Evolutionary conservation across 306 rosid genomes (phyloP).

Genomic region (Cucumis cinereus): DNA sequence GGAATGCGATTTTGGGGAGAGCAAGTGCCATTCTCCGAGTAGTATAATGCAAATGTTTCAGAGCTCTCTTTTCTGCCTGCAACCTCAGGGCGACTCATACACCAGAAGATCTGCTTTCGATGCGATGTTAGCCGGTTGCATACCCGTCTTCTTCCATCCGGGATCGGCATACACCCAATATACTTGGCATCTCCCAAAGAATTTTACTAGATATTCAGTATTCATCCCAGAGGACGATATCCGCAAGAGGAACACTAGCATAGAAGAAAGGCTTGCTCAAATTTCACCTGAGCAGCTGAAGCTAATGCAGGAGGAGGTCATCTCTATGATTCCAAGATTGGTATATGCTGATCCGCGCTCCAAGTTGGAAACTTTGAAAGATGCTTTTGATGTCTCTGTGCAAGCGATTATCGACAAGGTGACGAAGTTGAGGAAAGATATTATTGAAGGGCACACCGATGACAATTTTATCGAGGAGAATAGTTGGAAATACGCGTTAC

Average conservation of each 20-base stretch:
- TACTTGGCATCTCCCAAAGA: constrained; percentile 96
- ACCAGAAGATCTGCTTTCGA: constrained; percentile 95
- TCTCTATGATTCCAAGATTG: constrained; percentile 67
- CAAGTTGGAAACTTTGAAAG: constrained; percentile 61
- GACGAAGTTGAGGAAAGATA: constrained; percentile 65
- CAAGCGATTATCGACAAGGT: constrained; percentile 75
- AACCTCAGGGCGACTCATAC: constrained; percentile 97
- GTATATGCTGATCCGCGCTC: constrained; percentile 95
- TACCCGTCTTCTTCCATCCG: constrained; percentile 96
- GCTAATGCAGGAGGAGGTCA: constrained; percentile 85
- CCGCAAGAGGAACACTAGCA: constrained; percentile 59
- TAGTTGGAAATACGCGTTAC: constrained; percentile 90
- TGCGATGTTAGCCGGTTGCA: constrained; percentile 92
- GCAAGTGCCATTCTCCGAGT: constrained; percentile 96
- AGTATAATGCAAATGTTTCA: constrained; percentile 98
- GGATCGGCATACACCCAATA: constrained; percentile 95
- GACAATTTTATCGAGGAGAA: constrained; percentile 81
- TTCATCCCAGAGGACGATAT: constrained; percentile 87
- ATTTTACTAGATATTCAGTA: constrained; percentile 68
- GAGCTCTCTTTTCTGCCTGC: constrained; percentile 86
- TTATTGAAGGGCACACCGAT: constrained; percentile 43
- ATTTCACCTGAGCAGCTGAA: constrained; percentile 61
- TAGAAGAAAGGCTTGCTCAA: constrained; percentile 68
- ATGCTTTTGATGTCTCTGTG: constrained; percentile 91
- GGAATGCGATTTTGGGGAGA: constrained; percentile 96